Conservation (phyloP, 208 protist species). For the Acanthamoeba comandoni region DNA sequence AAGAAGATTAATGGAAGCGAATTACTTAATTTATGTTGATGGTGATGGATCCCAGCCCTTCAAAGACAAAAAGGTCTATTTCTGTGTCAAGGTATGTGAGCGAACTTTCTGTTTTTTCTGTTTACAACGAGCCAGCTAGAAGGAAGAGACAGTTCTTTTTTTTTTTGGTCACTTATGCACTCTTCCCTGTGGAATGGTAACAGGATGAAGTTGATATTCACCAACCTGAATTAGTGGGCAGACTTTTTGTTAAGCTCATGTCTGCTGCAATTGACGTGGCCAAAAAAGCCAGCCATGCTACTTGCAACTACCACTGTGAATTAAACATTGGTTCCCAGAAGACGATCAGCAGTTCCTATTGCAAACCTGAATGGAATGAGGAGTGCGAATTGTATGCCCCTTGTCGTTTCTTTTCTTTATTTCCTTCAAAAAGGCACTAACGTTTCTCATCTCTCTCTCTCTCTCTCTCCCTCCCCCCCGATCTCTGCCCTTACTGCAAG, state of each 20-base stretch:
- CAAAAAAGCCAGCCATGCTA: not conserved
- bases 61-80: conserved; percentile 44
- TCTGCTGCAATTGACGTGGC: conserved; percentile 13
- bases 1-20: conserved; percentile 1
- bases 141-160: not conserved
- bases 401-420: not conserved
- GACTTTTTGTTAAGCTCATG: conserved; percentile 53
- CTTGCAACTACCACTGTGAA: conserved; percentile 51
- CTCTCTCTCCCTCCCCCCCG: too few species aligned
- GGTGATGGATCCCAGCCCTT: conserved; percentile 16
- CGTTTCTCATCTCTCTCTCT: not conserved
- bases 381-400: conserved; percentile 47
- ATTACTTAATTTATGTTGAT: conserved; percentile 43
- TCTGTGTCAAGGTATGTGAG: conserved; percentile 4
- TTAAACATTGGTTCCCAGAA: conserved; percentile 35
- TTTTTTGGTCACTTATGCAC: not conserved
- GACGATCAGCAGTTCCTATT: conserved; percentile 36
- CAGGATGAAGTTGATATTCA: conserved; percentile 9
- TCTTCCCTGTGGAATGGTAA: not conserved
- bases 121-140: not conserved
- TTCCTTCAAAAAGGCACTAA: not conserved
- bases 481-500: not conserved
- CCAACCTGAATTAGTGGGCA: not conserved
- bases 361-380: conserved; percentile 64
- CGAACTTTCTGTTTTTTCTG: not conserved